phyloP scores from a whole-genome alignment of 2,329 filamentous ascomycete species.

The Aotearoamyces nothofagi region DNA sequence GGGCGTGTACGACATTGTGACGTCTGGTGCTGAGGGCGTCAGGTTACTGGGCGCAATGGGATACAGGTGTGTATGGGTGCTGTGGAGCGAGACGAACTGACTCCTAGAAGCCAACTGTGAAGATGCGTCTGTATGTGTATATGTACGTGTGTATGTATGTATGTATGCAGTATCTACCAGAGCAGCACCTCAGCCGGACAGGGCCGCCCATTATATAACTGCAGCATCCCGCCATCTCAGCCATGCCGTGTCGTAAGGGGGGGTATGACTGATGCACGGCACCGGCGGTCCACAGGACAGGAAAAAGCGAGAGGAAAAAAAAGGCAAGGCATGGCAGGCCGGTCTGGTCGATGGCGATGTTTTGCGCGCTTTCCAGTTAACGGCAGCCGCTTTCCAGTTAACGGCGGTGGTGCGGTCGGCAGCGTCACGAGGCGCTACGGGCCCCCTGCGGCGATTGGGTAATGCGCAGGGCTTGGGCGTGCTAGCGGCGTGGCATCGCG shows the following conservation, averaged over 20 bases:
- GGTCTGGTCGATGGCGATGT: not conserved
- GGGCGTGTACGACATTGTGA: not conserved
- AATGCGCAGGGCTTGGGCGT: no score
- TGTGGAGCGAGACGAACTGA: not conserved
- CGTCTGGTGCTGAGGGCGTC: not conserved
- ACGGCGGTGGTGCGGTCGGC: no score
- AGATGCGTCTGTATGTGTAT: not conserved
- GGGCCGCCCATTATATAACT: not conserved
- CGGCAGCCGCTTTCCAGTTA: not conserved
- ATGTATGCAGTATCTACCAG: not conserved
- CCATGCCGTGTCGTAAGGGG: not conserved
- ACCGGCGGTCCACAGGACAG: not conserved
- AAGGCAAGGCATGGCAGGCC: no score
- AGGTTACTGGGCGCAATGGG: no score
- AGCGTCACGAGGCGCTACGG: no score
- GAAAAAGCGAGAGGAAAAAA: not conserved
- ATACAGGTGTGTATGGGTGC: not conserved
- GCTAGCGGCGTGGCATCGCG: no score
- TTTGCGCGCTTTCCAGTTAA: slow-evolving; percentile 1
- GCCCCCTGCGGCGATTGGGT: no score
- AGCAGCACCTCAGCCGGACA: not conserved
- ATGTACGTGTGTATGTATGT: not conserved
- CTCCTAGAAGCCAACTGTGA: not conserved
- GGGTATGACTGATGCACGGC: not conserved
- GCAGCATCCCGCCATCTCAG: not conserved